phyloP scores from a whole-genome alignment of 2,329 filamentous ascomycete genomes.

The Malbranchea zuffiana region DNA sequence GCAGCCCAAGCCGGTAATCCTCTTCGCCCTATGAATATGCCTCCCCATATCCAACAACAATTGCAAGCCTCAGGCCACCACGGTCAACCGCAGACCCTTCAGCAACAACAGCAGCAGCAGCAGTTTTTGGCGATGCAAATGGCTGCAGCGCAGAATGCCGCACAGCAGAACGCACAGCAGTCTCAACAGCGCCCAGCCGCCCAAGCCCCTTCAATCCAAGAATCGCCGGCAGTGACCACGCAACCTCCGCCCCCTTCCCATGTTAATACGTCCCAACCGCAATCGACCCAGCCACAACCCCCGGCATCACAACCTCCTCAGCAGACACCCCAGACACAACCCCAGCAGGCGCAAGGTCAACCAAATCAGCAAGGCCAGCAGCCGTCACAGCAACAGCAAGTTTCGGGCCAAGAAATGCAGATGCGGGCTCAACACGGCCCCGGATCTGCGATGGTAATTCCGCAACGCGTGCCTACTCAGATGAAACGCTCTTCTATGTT shows the following conservation, averaged over 20 bases:
- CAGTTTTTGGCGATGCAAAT: slow-evolving; percentile 26
- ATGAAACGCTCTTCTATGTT: slow-evolving; percentile 40
- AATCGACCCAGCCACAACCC: slow-evolving; percentile 23
- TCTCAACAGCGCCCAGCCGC: slow-evolving; percentile 33
- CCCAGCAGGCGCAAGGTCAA: slow-evolving; percentile 27
- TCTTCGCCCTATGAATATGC: slow-evolving; percentile 31
- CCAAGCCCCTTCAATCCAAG: slow-evolving; percentile 35
- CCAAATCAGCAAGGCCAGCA: slow-evolving; percentile 21
- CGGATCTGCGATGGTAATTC: slow-evolving; percentile 29
- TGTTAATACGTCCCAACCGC: slow-evolving; percentile 24
- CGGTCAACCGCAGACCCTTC: slow-evolving; percentile 33
- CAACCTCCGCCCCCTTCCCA: slow-evolving; percentile 32
- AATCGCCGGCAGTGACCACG: slow-evolving; percentile 33
- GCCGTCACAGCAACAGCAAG: slow-evolving; percentile 26
- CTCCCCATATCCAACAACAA: slow-evolving; percentile 34
- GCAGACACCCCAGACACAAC: slow-evolving; percentile 24
- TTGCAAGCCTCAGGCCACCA: slow-evolving; percentile 25
- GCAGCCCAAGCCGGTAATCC: slow-evolving; percentile 33
- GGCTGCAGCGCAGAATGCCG: slow-evolving; percentile 14
- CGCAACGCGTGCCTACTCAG: slow-evolving; percentile 24
- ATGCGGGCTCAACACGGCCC: slow-evolving; percentile 32
- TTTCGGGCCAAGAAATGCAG: slow-evolving; percentile 32
- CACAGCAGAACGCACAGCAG: slow-evolving; percentile 19
- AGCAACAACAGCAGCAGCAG: slow-evolving; percentile 35
- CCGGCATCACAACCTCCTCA: slow-evolving; percentile 24